Evolutionary conservation across 139 green algal genomes (phyloP).

Genomic region (Chlorella vulgaris): DNA sequence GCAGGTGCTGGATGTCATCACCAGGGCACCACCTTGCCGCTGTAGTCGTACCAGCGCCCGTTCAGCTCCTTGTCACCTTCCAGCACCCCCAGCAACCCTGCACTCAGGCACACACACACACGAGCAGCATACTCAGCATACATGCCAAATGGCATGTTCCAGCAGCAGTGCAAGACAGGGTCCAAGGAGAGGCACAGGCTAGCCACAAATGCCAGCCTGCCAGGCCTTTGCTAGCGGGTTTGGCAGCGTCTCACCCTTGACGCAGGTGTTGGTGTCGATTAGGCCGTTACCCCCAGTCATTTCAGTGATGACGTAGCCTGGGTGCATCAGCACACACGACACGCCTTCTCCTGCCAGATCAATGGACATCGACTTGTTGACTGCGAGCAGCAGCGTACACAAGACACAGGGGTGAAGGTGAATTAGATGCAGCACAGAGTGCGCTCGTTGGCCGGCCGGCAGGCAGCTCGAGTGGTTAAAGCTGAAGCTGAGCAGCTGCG

Average conservation of each 20-base stretch:
- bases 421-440: not conserved
- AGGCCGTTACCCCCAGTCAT: constrained; percentile 59
- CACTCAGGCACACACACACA: not conserved
- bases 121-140: not conserved
- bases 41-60: constrained; percentile 70
- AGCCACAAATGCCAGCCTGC: not conserved
- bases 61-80: constrained; percentile 58
- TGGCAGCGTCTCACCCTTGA: not conserved
- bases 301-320: constrained; percentile 59
- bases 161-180: no score
- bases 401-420: not conserved
- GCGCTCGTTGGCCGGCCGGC: no score
- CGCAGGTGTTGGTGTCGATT: constrained; percentile 49
- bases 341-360: constrained; percentile 62
- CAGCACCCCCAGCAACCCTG: constrained; percentile 52
- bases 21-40: constrained; percentile 79
- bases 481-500: not conserved
- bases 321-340: constrained; percentile 66
- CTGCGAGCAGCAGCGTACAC: constrained; percentile 30
- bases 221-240: not conserved
- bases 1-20: no score
- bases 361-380: constrained; percentile 68
- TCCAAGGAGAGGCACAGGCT: not conserved
- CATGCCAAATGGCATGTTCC: not conserved
- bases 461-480: no score